Conservation (phyloP, 192 early-diverging fungal species). For the Backusella australiensis region DNA sequence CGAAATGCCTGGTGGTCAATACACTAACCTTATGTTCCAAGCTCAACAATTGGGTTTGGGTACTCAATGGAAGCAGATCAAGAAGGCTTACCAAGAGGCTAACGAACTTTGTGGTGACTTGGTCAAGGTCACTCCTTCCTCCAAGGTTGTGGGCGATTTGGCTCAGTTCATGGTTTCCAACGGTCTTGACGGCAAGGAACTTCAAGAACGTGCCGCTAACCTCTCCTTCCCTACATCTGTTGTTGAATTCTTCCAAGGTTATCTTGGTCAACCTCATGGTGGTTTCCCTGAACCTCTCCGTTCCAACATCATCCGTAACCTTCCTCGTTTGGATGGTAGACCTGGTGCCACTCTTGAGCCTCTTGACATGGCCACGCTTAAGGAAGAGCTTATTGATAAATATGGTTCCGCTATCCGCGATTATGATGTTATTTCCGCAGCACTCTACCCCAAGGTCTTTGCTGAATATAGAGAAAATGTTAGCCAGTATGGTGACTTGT, state of each 20-base stretch:
- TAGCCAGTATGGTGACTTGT: conserved; percentile 84
- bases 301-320: conserved; percentile 73
- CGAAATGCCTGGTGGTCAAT: conserved; percentile 98
- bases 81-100: conserved; percentile 85
- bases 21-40: conserved; percentile 99
- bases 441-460: conserved; percentile 94
- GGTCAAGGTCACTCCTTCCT: conserved; percentile 97
- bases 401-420: conserved; percentile 82
- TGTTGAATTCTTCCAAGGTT: conserved; percentile 97
- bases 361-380: conserved; percentile 76
- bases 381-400: conserved; percentile 74
- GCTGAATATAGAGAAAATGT: conserved; percentile 72
- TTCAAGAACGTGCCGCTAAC: conserved; percentile 70
- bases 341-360: conserved; percentile 81
- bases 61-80: conserved; percentile 91
- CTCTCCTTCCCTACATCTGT: conserved; percentile 93
- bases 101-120: conserved; percentile 94
- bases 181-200: conserved; percentile 71
- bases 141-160: conserved; percentile 97
- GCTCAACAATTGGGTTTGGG: conserved; percentile 92
- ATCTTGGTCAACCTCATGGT: conserved; percentile 90
- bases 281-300: conserved; percentile 94
- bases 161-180: conserved; percentile 98
- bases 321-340: conserved; percentile 76
- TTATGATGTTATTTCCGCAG: conserved; percentile 83